Conservation (phyloP, 192 early-diverging fungal genomes). For the Gigaspora rosea region DNA sequence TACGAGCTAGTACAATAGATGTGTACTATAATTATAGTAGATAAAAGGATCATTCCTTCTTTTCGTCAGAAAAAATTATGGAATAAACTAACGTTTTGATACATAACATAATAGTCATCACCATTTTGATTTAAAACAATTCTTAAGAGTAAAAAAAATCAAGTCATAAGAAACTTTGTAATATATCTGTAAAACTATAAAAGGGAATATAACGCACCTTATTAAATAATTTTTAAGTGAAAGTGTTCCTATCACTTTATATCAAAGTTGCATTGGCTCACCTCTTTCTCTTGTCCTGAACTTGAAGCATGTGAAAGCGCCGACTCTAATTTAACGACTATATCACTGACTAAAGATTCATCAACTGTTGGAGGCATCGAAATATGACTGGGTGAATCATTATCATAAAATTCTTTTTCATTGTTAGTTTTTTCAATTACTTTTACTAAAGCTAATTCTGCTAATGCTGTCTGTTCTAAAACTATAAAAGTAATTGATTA, state of each 20-base stretch:
- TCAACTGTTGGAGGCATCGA: slow-evolving; percentile 27
- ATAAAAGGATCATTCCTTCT: not conserved
- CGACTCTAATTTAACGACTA: slow-evolving; percentile 33
- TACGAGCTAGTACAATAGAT: slow-evolving; percentile 58
- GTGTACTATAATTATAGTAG: slow-evolving; percentile 40
- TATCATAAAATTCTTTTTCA: slow-evolving; percentile 18
- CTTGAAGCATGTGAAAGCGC: not conserved
- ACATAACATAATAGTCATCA: not conserved
- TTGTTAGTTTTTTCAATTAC: slow-evolving; percentile 9
- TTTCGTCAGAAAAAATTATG: not conserved
- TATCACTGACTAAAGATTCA: slow-evolving; percentile 4
- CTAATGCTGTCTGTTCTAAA: slow-evolving; percentile 43
- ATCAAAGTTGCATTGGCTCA: slow-evolving; percentile 2
- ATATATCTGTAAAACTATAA: not conserved
- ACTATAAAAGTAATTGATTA: slow-evolving; percentile 30
- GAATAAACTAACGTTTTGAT: not conserved
- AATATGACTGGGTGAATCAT: slow-evolving; percentile 35
- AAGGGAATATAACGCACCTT: not conserved
- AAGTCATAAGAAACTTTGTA: too few relatives aligned
- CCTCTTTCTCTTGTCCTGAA: slow-evolving; percentile 25
- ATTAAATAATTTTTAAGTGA: not conserved
- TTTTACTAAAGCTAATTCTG: slow-evolving; percentile 39
- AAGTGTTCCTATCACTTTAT: not conserved
- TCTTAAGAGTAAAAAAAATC: not conserved
- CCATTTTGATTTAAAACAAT: not conserved